Conservation (phyloP, 2,329 filamentous ascomycete genomes). For the Fusarium metavorans region DNA sequence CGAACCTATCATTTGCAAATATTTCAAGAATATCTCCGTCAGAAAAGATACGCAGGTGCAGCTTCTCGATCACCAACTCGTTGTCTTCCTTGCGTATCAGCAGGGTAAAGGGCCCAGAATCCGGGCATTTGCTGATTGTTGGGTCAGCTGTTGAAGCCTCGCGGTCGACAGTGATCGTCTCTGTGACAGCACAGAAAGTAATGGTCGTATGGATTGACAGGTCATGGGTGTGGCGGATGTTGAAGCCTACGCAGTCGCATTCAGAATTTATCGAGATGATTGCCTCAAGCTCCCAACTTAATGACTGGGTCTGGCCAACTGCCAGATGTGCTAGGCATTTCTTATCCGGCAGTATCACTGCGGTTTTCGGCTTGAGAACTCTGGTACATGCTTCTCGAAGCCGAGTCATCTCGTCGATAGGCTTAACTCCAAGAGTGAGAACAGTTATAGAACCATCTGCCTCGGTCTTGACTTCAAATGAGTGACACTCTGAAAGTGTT, state of each 20-base stretch:
- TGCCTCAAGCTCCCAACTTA: background rate
- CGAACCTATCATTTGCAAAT: slow-evolving; percentile 35
- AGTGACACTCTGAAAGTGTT: slow-evolving; percentile 36
- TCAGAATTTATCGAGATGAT: background rate
- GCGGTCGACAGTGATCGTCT: slow-evolving; percentile 48
- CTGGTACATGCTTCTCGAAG: background rate
- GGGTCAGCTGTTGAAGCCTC: background rate
- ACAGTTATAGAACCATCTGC: background rate
- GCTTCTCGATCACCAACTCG: slow-evolving; percentile 3
- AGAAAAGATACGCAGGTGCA: slow-evolving; percentile 24
- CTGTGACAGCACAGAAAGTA: slow-evolving; percentile 51
- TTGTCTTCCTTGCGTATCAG: slow-evolving; percentile 42
- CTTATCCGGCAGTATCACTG: background rate
- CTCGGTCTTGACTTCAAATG: background rate
- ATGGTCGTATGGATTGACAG: slow-evolving; percentile 48
- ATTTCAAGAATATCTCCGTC: slow-evolving; percentile 34
- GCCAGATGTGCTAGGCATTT: background rate
- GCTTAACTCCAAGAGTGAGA: background rate
- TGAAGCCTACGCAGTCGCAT: slow-evolving; percentile 6
- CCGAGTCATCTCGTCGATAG: background rate
- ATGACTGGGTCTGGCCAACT: background rate
- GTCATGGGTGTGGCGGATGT: slow-evolving; percentile 40
- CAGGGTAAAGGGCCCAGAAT: slow-evolving; percentile 57
- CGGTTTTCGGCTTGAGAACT: background rate
- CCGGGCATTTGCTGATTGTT: slow-evolving; percentile 47